These are phyloP conservation scores for Auricularia auricula-judae DNA, from an alignment of 768 basidiomycete species.

Conservation along the genomic window DNA sequence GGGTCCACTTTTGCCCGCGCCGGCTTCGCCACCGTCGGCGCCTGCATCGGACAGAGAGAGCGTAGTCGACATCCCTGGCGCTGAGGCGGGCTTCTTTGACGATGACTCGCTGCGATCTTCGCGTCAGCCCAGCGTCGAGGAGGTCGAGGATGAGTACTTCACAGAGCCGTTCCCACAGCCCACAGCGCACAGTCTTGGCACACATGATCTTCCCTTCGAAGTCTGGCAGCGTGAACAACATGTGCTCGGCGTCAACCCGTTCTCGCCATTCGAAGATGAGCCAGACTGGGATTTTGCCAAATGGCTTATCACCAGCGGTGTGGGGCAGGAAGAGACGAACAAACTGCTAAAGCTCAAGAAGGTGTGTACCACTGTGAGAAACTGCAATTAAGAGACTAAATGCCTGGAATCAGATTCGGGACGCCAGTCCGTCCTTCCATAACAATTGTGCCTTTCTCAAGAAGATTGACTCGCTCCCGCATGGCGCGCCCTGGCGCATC, in stretches of 20 bases:
- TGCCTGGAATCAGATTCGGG: neutral
- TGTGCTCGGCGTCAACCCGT: neutral
- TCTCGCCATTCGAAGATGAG: slow-evolving; percentile 13
- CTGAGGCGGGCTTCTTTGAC: too few species aligned
- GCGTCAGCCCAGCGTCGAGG: neutral
- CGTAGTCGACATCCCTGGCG: too few species aligned
- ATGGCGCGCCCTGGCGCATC: slow-evolving; percentile 14
- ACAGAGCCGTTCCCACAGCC: neutral
- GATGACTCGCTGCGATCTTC: too few species aligned
- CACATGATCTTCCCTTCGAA: neutral
- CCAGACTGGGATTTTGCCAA: slow-evolving; percentile 25
- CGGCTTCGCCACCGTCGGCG: too few species aligned
- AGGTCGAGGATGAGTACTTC: neutral
- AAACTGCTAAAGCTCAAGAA: slow-evolving; percentile 21
- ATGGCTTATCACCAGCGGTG: slow-evolving; percentile 19
- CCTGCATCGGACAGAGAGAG: too few species aligned
- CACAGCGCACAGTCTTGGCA: neutral
- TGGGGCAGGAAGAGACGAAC: slow-evolving; percentile 19
- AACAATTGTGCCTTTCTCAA: slow-evolving; percentile 16
- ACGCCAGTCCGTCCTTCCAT: slow-evolving; percentile 15
- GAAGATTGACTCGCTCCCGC: slow-evolving; percentile 17
- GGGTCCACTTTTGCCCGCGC: too few species aligned
- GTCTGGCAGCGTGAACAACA: neutral
- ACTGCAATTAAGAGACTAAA: too few species aligned
- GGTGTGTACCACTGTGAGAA: too few species aligned